Base-by-base conservation (phyloP, 345 rosid species). In the Microcos paniculata region DNA sequence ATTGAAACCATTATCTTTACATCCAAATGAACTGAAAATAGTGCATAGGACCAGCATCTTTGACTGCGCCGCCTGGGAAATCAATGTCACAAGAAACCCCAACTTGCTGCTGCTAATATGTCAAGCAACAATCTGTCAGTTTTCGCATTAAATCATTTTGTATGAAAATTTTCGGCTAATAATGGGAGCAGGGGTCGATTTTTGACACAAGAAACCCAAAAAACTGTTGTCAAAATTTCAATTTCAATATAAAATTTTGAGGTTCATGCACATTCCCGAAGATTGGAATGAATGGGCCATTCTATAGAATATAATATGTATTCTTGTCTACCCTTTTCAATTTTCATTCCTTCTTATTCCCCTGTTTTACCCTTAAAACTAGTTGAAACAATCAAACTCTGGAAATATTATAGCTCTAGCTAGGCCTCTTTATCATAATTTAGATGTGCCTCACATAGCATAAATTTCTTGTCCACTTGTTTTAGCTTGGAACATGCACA, bases 81-180 rank as follows among this genome's bases (percentile, higher is more conserved):
- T 30, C 26, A 7, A 69, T 49, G 59, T 19, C 72, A 49, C 42
- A 8, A 48, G 1, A 10, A 30, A 35, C 42, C 4, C 58, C 72
- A 69, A 69, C 18, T 69, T 69, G 72, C 58, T 28, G 49, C 6
- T 35, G 72, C 72, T 28, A 49, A 8, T 19, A 69, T 69, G 72
- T 49, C 43, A 30, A 18, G 72, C 43, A 69, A 45, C 71, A 66
- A 66, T 43, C 71, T 14, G 71, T 66, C 71, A 24, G 49, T 66
- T 66, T 43, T 66, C 53, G 9, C 42, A 43, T 24, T 66, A 66
- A 66, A 43, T 43, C 9, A 24, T 1, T 11, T 23, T 23, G 24
- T 65, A 2, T 23, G 45, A 43, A 65, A 5, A 8, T 0, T 13
- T 12, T 42, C 4, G 28, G 33, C n/a, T 65, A 62, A 62, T 33